Evolutionary conservation across 164 flowering plant species (phyloP), one percentile per base, ranked within the genome.

Genomic region (Macadamia integrifolia): DNA sequence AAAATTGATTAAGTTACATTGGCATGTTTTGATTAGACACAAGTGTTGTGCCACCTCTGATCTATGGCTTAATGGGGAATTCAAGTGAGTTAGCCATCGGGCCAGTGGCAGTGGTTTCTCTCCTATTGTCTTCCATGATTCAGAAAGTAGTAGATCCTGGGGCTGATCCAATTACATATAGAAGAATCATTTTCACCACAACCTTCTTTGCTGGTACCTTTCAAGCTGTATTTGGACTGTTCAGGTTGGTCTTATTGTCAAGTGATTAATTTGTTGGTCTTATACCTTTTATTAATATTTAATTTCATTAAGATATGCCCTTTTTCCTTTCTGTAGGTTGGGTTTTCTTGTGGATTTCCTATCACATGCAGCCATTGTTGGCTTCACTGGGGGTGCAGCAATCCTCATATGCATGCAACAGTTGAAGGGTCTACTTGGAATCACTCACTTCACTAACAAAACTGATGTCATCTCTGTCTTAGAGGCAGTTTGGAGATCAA

Each of bases 381-480:
- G 94, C 60, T 92, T 92, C 81, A 90, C 87, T 92, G 98, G 80
- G 0, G 98, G 98, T 15, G 98, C 96, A 58, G 98, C 98, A 72
- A 87, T 92, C 48, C 74, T 88, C 11, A 92, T 92, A 58, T 96
- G 93, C 8, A 87, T 90, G 44, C 98, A 90, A 67, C 98, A 92
- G 56, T 79, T 92, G 7, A 92, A 87, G 71, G 94, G 94, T 8
- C 75, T 90, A 23, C 81, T 92, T 42, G 98, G 91, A 6, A 78
- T 90, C 62, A 66, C 55, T 35, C 85, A 87, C 58, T 88, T 88
- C 75, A 87, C 98, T 30, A 81, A 74, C 64, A 87, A 88, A 69
- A 90, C 96, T 6, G 98, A 90, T 73, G 78, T 87, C 11, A 70
- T 90, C 48, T 88, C 98, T 15, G 98, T 92, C 10, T 28, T 84